Conservation (phyloP, 257 asterid species). For the Eucommia ulmoides region DNA sequence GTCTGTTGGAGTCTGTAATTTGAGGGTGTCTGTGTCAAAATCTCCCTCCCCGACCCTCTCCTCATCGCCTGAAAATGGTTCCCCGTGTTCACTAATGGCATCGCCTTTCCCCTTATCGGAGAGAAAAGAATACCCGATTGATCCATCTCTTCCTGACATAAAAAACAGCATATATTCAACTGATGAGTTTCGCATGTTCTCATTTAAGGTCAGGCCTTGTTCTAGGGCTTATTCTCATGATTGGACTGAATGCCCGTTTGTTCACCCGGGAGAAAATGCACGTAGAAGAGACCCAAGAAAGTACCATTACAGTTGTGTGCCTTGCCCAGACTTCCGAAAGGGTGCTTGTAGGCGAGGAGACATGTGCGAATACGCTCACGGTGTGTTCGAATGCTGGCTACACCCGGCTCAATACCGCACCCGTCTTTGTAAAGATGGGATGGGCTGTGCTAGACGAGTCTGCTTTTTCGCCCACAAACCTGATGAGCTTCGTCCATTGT, state of each 20-base stretch:
- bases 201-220: conserved; percentile 90
- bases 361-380: conserved; percentile 97
- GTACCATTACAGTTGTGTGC: conserved; percentile 90
- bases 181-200: conserved; percentile 90
- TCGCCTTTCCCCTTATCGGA: conserved; percentile 33
- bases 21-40: conserved; percentile 27
- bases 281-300: conserved; percentile 92
- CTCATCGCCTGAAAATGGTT: conserved; percentile 47
- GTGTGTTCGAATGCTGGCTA: conserved; percentile 97
- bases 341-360: conserved; percentile 95
- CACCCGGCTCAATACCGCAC: conserved; percentile 97
- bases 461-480: conserved; percentile 86
- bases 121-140: conserved; percentile 80
- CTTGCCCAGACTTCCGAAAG: conserved; percentile 93
- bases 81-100: conserved; percentile 53
- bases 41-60: conserved; percentile 59
- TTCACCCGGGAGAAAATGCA: conserved; percentile 95
- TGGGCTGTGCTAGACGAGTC: conserved; percentile 68
- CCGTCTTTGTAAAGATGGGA: conserved; percentile 81
- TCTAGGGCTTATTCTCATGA: conserved; percentile 97
- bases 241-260: conserved; percentile 98
- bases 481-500: conserved; percentile 87
- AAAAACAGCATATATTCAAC: conserved; percentile 71
- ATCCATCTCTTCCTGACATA: conserved; percentile 90
- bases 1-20: conserved; percentile 35